Evolutionary conservation across 2,329 filamentous ascomycete species (phyloP), one percentile per base, ranked within the genome.

Genomic region (Chaetomium sp.): DNA sequence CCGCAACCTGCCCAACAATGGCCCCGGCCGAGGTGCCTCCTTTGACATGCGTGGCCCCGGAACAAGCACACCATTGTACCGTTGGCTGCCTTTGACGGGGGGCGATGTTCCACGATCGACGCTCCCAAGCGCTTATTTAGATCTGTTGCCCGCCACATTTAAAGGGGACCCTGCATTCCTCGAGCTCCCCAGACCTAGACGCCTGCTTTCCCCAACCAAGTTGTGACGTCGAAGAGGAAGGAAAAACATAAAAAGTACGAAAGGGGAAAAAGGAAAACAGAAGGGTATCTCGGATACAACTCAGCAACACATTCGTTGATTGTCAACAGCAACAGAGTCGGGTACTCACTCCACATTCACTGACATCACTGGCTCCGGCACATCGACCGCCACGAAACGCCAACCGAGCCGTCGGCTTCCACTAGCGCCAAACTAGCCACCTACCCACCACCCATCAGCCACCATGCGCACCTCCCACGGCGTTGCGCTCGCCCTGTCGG

Each of bases 391-490:
- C 34, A 52, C 3, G 27, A 35, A 32, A 33, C 35, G 35, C 3
- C 35, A 32, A 41, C 11, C 36, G 35, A 46, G 7, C 19, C 38
- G 27, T 38, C 10, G 44, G 12, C 34, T 38, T n/a, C 44, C 12
- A 32, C 36, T 52, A 43, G 49, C 49, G 46, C 37, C 41, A 37
- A 37, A 35, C 40, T 36, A 12, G 12, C 2, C 41, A 43, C 19
- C 36, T 12, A 10, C 6, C 1, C 44, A n/a, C 27, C 44, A 42
- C 44, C 33, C 32, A 35, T 42, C 11, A 32, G 19, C 49, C 49
- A 43, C 46, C 49, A 61, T 61, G 59, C 56, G 51, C 34, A 54
- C 53, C 36, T 33, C 58, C 14, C 37, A 55, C 40, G 34, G 51
- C 53, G 35, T 60, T 36, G 52, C 53, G 19, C 41, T 54, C 37